Evolutionary conservation across 139 green algal genomes (phyloP), one percentile per base, ranked within the genome.

Genomic region (Trebouxia sp.): DNA sequence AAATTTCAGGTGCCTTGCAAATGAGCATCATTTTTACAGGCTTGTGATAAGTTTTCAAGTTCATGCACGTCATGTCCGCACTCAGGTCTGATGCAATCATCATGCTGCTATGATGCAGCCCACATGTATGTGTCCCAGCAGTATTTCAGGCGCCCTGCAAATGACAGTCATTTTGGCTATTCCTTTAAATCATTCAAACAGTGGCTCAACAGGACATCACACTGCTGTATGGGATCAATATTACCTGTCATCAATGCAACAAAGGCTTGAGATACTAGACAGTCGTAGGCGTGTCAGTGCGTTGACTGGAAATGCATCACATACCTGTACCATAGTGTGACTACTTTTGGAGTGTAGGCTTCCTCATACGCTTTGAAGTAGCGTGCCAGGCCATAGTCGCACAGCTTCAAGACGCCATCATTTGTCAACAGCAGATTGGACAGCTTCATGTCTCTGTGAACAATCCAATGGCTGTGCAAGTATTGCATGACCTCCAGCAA

Each of bases 391-490:
- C 91, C 91, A 75, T 95, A 94, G 86, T 96, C 92, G 76, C 91
- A 94, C 32, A 96, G 76, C 84, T 95, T 94, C 67, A 95, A 85
- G 32, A 84, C 42, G 38, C 92, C 90, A 1, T 81, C 55, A n/a
- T 81, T 81, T 35, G 66, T 87, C 15, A 84, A 35, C 43, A 86
- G 74, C 76, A 84, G 84, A 81, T 96, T 96, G 82, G 86, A 91
- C n/a, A 94, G 84, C 88, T 93, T 92, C 17, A 94, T 66, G 85
- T 95, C 92, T 6, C 91, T 76, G 83, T 94, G 91, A 62, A 95
- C 84, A 15, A 94, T 80, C 90, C 91, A 94, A 39, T 67, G 78
- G 67, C 86, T 81, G 80, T 96, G 92, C 78, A 95, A 84, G 85
- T 88, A 93, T 10, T 80, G 83, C 53, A 96, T 82, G 0, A 86